Percentiles rank a stretch among this genome's conserved stretches.
Conservation (phyloP, 2,329 filamentous ascomycete species). For the Rugonectria rugulosa region DNA sequence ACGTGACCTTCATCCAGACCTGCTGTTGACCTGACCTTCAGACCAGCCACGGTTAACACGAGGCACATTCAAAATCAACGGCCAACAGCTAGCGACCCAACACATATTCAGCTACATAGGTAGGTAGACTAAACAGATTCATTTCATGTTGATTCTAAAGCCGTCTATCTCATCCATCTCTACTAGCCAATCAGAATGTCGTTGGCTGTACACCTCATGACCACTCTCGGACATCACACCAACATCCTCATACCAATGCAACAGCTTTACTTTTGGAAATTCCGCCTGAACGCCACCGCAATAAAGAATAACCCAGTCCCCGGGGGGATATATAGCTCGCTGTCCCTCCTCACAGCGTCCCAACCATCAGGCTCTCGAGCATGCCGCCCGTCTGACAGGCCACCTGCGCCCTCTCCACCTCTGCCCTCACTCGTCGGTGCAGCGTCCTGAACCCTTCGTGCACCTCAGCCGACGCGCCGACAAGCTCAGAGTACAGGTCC, state of each 20-base stretch:
- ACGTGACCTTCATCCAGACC: background rate
- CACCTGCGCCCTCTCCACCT: conserved; percentile 84
- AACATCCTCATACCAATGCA: conserved; percentile 30
- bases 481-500: conserved; percentile 85
- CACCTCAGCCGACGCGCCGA: conserved; percentile 76
- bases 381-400: conserved; percentile 86
- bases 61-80: background rate
- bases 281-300: conserved; percentile 39
- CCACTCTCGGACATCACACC: conserved; percentile 24
- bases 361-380: conserved; percentile 72
- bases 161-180: conserved; percentile 7
- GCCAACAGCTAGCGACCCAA: background rate
- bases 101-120: background rate
- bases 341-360: conserved; percentile 33
- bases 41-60: background rate
- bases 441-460: conserved; percentile 74
- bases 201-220: conserved; percentile 14
- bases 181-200: background rate
- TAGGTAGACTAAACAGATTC: conserved; percentile 13
- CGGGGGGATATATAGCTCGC: conserved; percentile 31
- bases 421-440: conserved; percentile 73
- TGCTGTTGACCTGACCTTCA: background rate
- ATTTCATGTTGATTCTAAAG: conserved; percentile 6
- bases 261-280: conserved; percentile 35
- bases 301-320: conserved; percentile 37